phyloP scores from a whole-genome alignment of 2,329 filamentous ascomycete species.

The Drechslerella coelobrocha region DNA sequence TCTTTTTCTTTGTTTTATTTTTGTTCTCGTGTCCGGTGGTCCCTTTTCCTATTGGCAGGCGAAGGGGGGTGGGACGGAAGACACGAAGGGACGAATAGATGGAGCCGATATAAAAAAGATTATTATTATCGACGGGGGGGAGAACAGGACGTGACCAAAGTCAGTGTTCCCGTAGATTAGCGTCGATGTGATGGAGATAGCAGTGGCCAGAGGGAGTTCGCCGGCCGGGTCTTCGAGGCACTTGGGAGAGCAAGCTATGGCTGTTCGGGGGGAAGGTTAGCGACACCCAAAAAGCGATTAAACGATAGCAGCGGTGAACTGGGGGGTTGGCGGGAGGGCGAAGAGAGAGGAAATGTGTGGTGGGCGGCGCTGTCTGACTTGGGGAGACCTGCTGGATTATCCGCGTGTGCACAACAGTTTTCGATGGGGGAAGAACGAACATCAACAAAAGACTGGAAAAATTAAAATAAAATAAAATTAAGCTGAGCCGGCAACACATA shows the following conservation, averaged over 20 bases:
- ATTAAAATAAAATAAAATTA: constrained; percentile 8
- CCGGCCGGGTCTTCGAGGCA: too few species aligned
- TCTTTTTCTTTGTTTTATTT: neutral
- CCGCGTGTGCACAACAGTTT: neutral
- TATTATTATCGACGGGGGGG: too few species aligned
- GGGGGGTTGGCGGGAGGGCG: constrained; percentile 3
- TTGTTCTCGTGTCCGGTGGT: neutral
- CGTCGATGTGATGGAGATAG: too few species aligned
- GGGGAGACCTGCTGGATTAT: neutral
- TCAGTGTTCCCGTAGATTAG: too few species aligned
- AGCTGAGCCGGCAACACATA: neutral
- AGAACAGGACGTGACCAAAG: too few species aligned
- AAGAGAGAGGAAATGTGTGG: neutral
- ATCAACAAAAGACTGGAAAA: too few species aligned
- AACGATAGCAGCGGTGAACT: neutral
- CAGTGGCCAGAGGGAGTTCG: neutral
- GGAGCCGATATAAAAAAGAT: too few species aligned
- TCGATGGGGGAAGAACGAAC: constrained; percentile 5
- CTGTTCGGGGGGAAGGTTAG: too few species aligned
- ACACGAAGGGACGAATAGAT: neutral
- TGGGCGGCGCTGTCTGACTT: neutral
- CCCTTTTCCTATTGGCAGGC: neutral
- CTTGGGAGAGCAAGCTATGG: too few species aligned
- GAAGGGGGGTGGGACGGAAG: neutral
- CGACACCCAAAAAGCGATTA: neutral